Base-by-base conservation (phyloP, 768 basidiomycete species). In the Russula dissimulans region DNA sequence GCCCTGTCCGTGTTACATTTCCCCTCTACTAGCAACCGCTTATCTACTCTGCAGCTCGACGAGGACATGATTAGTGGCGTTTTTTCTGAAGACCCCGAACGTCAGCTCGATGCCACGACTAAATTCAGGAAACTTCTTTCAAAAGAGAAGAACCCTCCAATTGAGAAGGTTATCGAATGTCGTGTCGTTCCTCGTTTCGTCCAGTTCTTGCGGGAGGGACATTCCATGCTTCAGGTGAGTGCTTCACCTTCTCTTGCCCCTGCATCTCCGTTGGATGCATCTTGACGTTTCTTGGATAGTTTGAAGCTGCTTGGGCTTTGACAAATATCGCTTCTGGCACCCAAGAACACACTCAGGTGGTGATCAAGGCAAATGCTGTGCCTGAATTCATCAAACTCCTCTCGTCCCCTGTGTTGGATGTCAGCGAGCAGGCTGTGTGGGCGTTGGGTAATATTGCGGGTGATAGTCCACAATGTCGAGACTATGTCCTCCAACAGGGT, bases 381-480 rank as follows among this genome's bases (percentile, higher is more conserved):
- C 95, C 95, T 3, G 87, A 95, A 74, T 99, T 99, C 71, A 97
- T 99, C 78, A 91, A 91, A 67, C 84, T 99, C 49, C 78, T 98
- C 44, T 94, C 91, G 9, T 97, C 95, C n/a, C 78, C 85, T 45
- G 93, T 97, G 41, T 80, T 94, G 60, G 97, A 99, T 75, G 97
- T 99, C 62, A 87, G 95, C 61, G 97, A 99, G 76, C 97, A 99
- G 75, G 97, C 97, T 29, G 97, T 99, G 29, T 99, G 95, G 97
- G 97, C 97, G 22, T 81, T 99, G 61, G 97, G 97, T 59, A 99
- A 99, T 76, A 98, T 99, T 65, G 97, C 97, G 55, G 97, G 97
- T 61, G 97, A 99, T 74, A 95, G 93, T 65, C 97, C 97, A 22
- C 85, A 89, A 71, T 99, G 97, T 81, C 78, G 97, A 69, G 97